phyloP scores from a whole-genome alignment of 768 basidiomycete species.

The Boletus reticuloceps region DNA sequence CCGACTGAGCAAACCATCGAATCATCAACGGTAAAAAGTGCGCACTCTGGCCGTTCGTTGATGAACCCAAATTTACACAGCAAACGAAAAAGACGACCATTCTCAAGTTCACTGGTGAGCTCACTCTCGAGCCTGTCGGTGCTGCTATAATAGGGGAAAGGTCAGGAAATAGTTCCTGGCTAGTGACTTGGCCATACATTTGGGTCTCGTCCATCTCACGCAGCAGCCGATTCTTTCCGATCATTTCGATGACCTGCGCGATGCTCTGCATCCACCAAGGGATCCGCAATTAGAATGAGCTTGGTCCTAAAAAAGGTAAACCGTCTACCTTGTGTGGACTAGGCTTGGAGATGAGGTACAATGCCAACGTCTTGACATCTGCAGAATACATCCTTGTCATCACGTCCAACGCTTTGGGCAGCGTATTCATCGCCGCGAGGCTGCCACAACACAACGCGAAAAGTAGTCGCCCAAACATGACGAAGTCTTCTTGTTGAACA shows the following conservation, averaged over 20 bases:
- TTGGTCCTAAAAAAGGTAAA: not conserved
- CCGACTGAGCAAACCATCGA: not conserved
- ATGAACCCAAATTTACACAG: constrained; percentile 96
- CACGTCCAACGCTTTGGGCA: constrained; percentile 73
- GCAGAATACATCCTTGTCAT: constrained; percentile 72
- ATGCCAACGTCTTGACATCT: constrained; percentile 77
- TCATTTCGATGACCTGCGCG: constrained; percentile 77
- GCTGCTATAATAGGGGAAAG: constrained; percentile 46
- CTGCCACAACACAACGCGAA: constrained; percentile 77
- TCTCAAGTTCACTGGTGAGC: constrained; percentile 87
- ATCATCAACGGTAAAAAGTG: constrained; percentile 11
- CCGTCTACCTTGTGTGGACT: constrained; percentile 55
- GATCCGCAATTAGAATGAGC: not conserved
- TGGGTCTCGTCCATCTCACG: constrained; percentile 85
- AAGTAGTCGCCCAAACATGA: constrained; percentile 82
- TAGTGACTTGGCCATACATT: constrained; percentile 41
- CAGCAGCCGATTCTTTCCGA: constrained; percentile 60
- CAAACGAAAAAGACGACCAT: constrained; percentile 85
- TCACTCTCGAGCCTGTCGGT: constrained; percentile 81
- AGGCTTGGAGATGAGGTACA: constrained; percentile 76
- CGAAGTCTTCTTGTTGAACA: constrained; percentile 86
- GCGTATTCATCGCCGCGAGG: constrained; percentile 50
- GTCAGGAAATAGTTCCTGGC: not conserved
- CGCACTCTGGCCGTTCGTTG: constrained; percentile 98
- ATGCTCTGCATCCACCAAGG: constrained; percentile 49